Base-by-base conservation (phyloP, 257 asterid species). In the Datura wrightii region DNA sequence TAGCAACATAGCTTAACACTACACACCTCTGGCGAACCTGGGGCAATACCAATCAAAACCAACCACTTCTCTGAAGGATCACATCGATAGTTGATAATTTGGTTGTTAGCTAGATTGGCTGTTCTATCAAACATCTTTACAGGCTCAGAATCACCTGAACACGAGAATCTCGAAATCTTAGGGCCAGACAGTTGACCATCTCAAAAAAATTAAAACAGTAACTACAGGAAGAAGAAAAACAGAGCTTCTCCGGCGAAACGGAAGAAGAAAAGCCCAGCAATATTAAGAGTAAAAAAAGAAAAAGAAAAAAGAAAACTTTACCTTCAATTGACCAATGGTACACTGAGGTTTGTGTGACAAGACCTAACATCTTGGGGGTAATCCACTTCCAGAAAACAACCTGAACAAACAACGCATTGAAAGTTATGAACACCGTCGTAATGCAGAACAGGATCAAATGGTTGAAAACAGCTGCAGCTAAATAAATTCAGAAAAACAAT, bases 311-410 rank as follows among this genome's bases (percentile, higher is more conserved):
- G 65, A 78, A 78, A 58, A 69, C 31, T n/a, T 70, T 84, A 95
- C 99, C 98, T 84, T 97, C 99, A 89, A 95, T 94, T 18, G 92
- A 84, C 99, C 99, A 97, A 89, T 97, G 99, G 89, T 94, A 95
- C 31, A 97, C 98, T 10, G 99, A 90, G 84, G 98, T n/a, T 85
- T 97, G 99, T 1, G 99, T 94, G 80, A 97, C 99, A 90, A 97
- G 89, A 72, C 99, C 99, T 92, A 97, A 84, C 98, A 94, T 91
- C 92, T 92, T 95, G 58, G 94, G 95, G 52, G 97, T 87, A 82
- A 95, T 93, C 99, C 99, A 97, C 93, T 97, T 97, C 99, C 99
- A 97, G 86, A 95, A 97, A 52, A 92, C 99, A 52, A 97, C 98
- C 99, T 95, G 87, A 36, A 85, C 74, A 87, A 67, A 52, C 76